These are phyloP conservation scores for Tolypocladium ovalisporum DNA, from an alignment of 2,329 filamentous ascomycete genomes.

Conservation along the genomic window DNA sequence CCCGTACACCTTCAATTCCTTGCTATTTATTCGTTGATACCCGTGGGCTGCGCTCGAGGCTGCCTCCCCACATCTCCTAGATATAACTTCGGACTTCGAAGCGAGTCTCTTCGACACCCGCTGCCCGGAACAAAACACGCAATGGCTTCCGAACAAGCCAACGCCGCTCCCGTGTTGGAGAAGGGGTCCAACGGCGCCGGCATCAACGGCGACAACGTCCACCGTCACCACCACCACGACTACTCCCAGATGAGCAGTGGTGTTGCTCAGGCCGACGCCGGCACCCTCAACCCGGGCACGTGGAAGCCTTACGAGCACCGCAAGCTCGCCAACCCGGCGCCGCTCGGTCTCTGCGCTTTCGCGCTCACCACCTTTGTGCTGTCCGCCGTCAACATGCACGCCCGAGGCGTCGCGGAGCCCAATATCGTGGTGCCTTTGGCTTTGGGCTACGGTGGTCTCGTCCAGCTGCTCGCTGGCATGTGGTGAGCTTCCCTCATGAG, in stretches of 20 bases:
- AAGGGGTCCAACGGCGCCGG: slow-evolving; percentile 7
- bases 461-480: slow-evolving; percentile 77
- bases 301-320: slow-evolving; percentile 54
- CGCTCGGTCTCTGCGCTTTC: slow-evolving; percentile 67
- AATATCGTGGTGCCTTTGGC: slow-evolving; percentile 60
- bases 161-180: slow-evolving; percentile 4
- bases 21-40: neutral
- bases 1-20: neutral
- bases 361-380: slow-evolving; percentile 76
- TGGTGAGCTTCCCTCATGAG: slow-evolving; percentile 48
- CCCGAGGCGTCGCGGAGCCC: slow-evolving; percentile 46
- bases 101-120: neutral
- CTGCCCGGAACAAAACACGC: neutral
- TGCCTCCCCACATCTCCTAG: neutral
- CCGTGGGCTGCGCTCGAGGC: neutral
- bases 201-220: slow-evolving; percentile 2
- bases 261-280: slow-evolving; percentile 46
- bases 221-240: slow-evolving; percentile 15
- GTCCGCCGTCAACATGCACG: slow-evolving; percentile 60
- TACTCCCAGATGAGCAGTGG: slow-evolving; percentile 11
- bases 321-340: slow-evolving; percentile 71
- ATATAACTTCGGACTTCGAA: neutral
- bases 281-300: slow-evolving; percentile 61
- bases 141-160: slow-evolving; percentile 6
- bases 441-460: slow-evolving; percentile 65